phyloP scores from a whole-genome alignment of 495 filamentous ascomycete species.

The Aspergillus nidulans region DNA sequence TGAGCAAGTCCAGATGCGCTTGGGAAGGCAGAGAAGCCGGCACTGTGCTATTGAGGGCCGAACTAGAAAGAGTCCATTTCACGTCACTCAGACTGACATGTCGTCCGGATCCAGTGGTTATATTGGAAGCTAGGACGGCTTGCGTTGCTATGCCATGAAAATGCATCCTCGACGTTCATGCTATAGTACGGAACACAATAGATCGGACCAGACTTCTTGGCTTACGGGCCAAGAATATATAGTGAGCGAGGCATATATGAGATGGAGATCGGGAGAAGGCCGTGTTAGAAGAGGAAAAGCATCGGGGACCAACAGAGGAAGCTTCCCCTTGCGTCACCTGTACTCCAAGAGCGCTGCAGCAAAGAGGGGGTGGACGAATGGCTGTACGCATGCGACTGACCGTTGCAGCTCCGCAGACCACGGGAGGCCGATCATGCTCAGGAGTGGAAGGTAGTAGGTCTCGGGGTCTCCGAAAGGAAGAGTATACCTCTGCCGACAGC shows the following conservation, averaged over 20 bases:
- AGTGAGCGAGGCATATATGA: not conserved
- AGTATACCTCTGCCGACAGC: no score
- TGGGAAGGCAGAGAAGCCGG: conserved; percentile 60
- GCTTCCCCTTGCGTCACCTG: not conserved
- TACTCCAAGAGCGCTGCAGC: no score
- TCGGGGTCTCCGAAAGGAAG: no score
- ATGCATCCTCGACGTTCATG: conserved; percentile 14
- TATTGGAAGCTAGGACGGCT: conserved; percentile 12
- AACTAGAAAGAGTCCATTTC: conserved; percentile 54
- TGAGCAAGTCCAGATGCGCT: conserved; percentile 56
- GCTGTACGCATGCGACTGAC: not conserved
- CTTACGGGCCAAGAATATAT: not conserved
- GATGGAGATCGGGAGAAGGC: not conserved
- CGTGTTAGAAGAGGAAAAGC: not conserved
- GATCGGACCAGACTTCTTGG: not conserved
- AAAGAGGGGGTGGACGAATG: not conserved
- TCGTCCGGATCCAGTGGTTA: conserved; percentile 22
- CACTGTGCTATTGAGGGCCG: conserved; percentile 49
- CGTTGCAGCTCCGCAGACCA: not conserved
- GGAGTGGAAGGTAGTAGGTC: no score
- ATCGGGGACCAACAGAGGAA: not conserved
- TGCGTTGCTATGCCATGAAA: conserved; percentile 15
- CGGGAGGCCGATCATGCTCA: not conserved
- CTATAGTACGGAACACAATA: not conserved
- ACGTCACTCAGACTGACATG: conserved; percentile 49